Evolutionary conservation across 306 rosid species (phyloP).

Genomic region (Lathyrus aphaca): DNA sequence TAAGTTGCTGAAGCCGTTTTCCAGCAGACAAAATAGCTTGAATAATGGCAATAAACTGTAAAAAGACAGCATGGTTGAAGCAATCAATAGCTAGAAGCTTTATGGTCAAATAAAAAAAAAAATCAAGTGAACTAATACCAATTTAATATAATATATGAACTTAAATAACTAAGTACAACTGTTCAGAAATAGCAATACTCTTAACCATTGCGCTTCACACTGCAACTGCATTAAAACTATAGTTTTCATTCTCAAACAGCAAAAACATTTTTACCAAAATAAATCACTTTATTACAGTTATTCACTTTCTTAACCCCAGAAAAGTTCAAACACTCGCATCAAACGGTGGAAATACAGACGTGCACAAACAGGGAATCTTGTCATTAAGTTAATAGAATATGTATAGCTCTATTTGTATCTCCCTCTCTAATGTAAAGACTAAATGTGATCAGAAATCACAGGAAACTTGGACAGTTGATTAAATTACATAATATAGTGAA

Average conservation of each 20-base stretch:
- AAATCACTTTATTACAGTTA: neutral
- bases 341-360: conserved; percentile 6
- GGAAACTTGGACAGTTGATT: conserved; percentile 26
- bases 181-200: conserved; percentile 22
- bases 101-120: conserved; percentile 3
- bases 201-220: conserved; percentile 1
- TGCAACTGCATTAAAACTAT: conserved; percentile 10
- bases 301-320: conserved; percentile 22
- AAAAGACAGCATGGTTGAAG: conserved; percentile 33
- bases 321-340: conserved; percentile 16
- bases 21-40: conserved; percentile 82
- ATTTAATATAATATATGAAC: conserved; percentile 19
- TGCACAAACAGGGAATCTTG: conserved; percentile 29
- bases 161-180: conserved; percentile 19
- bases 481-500: conserved; percentile 28
- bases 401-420: conserved; percentile 32
- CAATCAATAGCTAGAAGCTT: conserved; percentile 32
- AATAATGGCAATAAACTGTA: conserved; percentile 79
- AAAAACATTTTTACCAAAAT: conserved; percentile 3
- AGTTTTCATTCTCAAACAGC: conserved; percentile 11
- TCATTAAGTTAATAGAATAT: conserved; percentile 22
- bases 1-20: conserved; percentile 82
- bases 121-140: neutral
- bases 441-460: conserved; percentile 4
- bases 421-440: conserved; percentile 19